A percentile compares a stretch with the other conserved stretches of the same genome.
Evolutionary conservation across 1,284 basidiomycete species (phyloP).

Genomic region (Cutaneotrichosporon sp.): DNA sequence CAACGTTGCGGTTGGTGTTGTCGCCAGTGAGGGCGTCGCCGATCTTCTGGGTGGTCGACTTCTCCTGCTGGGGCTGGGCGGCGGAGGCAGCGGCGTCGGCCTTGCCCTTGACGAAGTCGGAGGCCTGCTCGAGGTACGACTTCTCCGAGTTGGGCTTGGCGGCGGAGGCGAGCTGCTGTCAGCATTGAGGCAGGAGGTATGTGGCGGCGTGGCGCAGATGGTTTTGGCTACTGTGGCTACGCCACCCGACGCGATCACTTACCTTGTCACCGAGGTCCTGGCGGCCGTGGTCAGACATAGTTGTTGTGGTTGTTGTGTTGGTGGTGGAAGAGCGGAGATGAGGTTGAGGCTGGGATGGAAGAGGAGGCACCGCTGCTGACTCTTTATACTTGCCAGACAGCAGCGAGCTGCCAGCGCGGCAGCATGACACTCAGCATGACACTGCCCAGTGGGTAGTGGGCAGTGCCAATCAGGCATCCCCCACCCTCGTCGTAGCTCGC

Average conservation of each 20-base stretch:
- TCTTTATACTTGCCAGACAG: no score
- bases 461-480: no score
- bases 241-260: background rate
- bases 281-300: constrained; percentile 29
- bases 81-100: constrained; percentile 41
- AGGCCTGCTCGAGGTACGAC: constrained; percentile 44
- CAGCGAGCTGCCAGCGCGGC: no score
- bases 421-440: no score
- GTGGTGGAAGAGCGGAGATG: background rate
- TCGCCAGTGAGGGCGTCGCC: constrained; percentile 34
- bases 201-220: no score
- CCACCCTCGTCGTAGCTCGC: no score
- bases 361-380: no score
- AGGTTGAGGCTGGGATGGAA: background rate
- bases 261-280: constrained; percentile 43
- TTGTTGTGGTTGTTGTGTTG: background rate
- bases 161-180: constrained; percentile 24
- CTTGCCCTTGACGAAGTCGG: constrained; percentile 38
- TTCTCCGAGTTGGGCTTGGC: constrained; percentile 47
- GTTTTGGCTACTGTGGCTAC: background rate
- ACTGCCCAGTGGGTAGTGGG: no score
- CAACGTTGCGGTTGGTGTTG: constrained; percentile 19
- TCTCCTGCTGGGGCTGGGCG: constrained; percentile 39
- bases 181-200: no score
- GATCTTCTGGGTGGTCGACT: constrained; percentile 45